A percentile compares a stretch with the other conserved stretches of the same genome.
Conservation (phyloP, 176 grass and related monocot genomes). For the bread wheat (Triticum aestivum) region DNA sequence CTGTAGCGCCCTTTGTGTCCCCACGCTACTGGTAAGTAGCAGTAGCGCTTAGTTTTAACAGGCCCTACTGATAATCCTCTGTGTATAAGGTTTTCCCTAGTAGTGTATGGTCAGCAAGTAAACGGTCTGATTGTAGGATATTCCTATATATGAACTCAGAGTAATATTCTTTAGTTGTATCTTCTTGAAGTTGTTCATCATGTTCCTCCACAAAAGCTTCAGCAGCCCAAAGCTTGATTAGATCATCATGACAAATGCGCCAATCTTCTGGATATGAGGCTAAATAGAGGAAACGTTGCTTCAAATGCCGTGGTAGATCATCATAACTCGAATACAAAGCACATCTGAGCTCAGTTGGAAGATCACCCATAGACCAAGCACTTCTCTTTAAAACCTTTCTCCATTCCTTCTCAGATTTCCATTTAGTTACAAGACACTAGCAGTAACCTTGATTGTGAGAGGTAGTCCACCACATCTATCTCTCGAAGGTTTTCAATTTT, state of each 20-base stretch:
- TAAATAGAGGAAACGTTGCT: not conserved
- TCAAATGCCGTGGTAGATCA: not conserved
- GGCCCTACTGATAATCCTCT: too few species aligned
- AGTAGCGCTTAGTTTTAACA: too few species aligned
- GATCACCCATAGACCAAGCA: not conserved
- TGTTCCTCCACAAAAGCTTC: not conserved
- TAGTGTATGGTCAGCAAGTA: fast-evolving
- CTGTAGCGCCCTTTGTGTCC: too few species aligned
- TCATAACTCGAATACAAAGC: not conserved
- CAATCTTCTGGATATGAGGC: not conserved
- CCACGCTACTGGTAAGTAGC: too few species aligned
- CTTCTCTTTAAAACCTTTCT: not conserved
- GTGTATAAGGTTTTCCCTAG: too few species aligned
- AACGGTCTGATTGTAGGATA: not conserved
- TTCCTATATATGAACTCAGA: not conserved
- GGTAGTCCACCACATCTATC: not conserved
- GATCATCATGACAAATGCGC: not conserved
- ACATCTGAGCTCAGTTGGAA: not conserved
- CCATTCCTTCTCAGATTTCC: not conserved
- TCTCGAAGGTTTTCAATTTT: not conserved
- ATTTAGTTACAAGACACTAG: not conserved
- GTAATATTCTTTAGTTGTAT: not conserved
- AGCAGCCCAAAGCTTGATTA: not conserved
- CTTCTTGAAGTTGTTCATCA: not conserved
- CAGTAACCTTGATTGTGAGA: not conserved